Evolutionary conservation across 306 rosid genomes (phyloP), one percentile per base, ranked within the genome.

Genomic region (Carpinus fangiana): DNA sequence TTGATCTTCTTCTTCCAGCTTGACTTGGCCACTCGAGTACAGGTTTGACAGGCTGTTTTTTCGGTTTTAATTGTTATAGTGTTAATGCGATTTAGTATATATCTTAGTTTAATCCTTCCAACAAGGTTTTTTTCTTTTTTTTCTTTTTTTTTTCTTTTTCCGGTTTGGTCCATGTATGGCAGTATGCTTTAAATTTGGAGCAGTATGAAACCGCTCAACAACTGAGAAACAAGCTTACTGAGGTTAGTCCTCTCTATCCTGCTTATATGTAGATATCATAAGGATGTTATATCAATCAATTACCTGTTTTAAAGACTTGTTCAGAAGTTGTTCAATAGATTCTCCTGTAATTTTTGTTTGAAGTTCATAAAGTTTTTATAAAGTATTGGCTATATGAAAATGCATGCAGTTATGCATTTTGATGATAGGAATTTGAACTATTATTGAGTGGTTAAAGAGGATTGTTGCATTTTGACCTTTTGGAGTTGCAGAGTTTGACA

Each of bases 1-100:
- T 87, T 94, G 90, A 76, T 92, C 81, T 92, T 94, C 89, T 92
- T 92, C 79, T 94, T 94, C 80, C 97, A 88, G 85, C 75, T 92
- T 10, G 98, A 94, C 85, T 86, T 92, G 73, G 97, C 95, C 55
- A 94, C 98, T 59, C 86, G 98, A 82, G 98, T 92, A 26, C 98
- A 92, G 97, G 98, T 94, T 46, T 70, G 77, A 13, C 12, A 55
- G 64, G 48, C 47, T 70, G 65, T 83, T 45, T 23, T 79, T 65
- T 50, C 7, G 66, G 13, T 5, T 67, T 76, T 21, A 34, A 20
- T 53, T 79, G 56, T 50, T 64, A 20, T 72, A 60, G 65, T 23
- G 26, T 59, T 48, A 65, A 51, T 51, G 57, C 73, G 73, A 51
- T 65, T 6, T 70, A n/a, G 46, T 9, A 26, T 21, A 50, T 85